These are phyloP conservation scores for Penicillium arizonense DNA, from an alignment of 495 filamentous ascomycete species.

Conservation along the genomic window DNA sequence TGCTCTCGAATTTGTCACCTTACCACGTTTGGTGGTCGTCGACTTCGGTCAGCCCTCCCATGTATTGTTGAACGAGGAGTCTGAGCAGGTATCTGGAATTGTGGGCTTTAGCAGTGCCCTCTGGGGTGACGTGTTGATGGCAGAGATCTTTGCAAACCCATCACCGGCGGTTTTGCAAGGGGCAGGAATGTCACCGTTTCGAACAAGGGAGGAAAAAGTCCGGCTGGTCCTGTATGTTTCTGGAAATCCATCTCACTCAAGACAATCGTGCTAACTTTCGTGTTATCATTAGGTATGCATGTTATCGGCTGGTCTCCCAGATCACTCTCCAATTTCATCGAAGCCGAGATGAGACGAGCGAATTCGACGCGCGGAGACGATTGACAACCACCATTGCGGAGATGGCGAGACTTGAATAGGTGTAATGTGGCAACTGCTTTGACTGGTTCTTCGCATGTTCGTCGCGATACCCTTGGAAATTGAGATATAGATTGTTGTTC, in stretches of 20 bases:
- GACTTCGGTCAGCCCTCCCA: conserved; percentile 55
- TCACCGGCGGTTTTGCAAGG: conserved; percentile 37
- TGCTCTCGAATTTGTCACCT: conserved; percentile 54
- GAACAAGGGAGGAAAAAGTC: conserved; percentile 22
- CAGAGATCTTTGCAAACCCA: conserved; percentile 40
- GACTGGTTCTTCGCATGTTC: not conserved
- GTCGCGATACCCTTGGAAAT: conserved; percentile 8
- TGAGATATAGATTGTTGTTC: conserved; percentile 1
- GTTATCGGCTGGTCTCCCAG: conserved; percentile 38
- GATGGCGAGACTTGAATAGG: conserved; percentile 17
- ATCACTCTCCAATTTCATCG: conserved; percentile 45
- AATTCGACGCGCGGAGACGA: conserved; percentile 39
- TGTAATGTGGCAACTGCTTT: not conserved
- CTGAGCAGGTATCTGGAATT: conserved; percentile 43
- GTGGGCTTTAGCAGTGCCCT: conserved; percentile 46
- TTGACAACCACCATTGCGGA: conserved; percentile 29
- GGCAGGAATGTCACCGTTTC: conserved; percentile 28
- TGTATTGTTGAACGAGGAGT: conserved; percentile 54
- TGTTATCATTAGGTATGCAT: conserved; percentile 32
- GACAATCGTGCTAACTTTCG: not conserved
- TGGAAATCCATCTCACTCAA: not conserved
- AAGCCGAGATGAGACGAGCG: conserved; percentile 31
- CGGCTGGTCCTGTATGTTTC: conserved; percentile 38
- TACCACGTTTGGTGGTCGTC: conserved; percentile 57
- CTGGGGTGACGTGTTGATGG: conserved; percentile 51